These are phyloP conservation scores for Anisogramma anomala DNA, from an alignment of 2,329 filamentous ascomycete genomes.

Conservation along the genomic window DNA sequence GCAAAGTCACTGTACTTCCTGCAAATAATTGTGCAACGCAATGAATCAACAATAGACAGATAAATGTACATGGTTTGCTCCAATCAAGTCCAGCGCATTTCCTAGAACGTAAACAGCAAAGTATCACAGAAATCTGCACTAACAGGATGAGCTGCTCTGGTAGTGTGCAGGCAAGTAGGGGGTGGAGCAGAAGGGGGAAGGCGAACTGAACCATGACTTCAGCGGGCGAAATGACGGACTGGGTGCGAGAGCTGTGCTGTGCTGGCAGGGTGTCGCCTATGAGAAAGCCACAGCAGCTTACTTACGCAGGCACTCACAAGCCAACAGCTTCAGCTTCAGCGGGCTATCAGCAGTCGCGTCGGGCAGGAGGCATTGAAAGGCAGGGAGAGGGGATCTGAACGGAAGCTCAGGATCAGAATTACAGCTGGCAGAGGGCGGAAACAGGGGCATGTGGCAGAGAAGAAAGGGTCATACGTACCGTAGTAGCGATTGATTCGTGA, in stretches of 20 bases:
- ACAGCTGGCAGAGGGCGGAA: constrained; percentile 5
- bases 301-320: not conserved
- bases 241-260: not conserved
- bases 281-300: too few species aligned
- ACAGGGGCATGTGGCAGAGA: constrained; percentile 10
- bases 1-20: too few species aligned
- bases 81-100: not conserved
- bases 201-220: too few species aligned
- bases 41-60: not conserved
- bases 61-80: not conserved
- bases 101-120: not conserved
- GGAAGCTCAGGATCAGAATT: constrained; percentile 6
- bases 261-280: too few species aligned
- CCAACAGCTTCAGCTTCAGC: constrained; percentile 7
- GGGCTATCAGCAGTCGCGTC: constrained; percentile 9
- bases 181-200: too few species aligned
- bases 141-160: not conserved
- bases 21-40: not conserved
- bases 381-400: constrained; percentile 2
- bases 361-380: constrained; percentile 1
- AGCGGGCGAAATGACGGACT: not conserved
- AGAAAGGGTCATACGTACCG: constrained; percentile 13
- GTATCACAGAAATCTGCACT: not conserved
- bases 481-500: constrained; percentile 11
- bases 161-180: not conserved